A percentile compares a stretch with the other conserved stretches of the same genome.
These are phyloP conservation scores for Lasiosphaeria miniovina DNA, from an alignment of 495 filamentous ascomycete genomes.

Conservation along the genomic window DNA sequence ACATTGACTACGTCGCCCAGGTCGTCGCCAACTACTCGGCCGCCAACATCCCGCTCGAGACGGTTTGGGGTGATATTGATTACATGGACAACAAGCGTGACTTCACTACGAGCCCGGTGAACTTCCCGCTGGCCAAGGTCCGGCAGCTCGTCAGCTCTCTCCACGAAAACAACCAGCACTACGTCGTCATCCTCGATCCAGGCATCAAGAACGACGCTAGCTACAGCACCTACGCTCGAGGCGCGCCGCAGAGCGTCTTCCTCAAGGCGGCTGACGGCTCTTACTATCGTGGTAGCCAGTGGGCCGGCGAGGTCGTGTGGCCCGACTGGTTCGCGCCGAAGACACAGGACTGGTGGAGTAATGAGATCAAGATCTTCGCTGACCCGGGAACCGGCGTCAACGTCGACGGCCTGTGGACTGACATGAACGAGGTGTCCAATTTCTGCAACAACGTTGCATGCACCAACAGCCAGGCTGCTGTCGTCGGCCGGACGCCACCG, in stretches of 20 bases:
- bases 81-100: constrained; percentile 64
- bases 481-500: neutral
- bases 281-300: constrained; percentile 73
- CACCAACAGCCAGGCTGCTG: constrained; percentile 1
- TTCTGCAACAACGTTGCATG: constrained; percentile 20
- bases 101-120: constrained; percentile 70
- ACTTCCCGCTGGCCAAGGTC: constrained; percentile 65
- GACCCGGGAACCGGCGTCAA: constrained; percentile 61
- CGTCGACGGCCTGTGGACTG: constrained; percentile 85
- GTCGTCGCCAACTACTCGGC: constrained; percentile 75
- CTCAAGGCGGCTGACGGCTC: constrained; percentile 61
- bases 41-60: constrained; percentile 78
- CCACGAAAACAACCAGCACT: constrained; percentile 70
- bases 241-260: constrained; percentile 59
- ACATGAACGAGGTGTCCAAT: constrained; percentile 60
- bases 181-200: constrained; percentile 85
- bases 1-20: constrained; percentile 69
- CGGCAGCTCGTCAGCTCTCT: constrained; percentile 65
- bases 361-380: constrained; percentile 70
- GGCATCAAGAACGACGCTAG: constrained; percentile 60
- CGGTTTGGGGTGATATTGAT: constrained; percentile 88
- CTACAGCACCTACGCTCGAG: constrained; percentile 64
- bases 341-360: constrained; percentile 69
- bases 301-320: constrained; percentile 78
- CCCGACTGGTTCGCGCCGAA: constrained; percentile 80